Base-by-base conservation (phyloP, 129 eudicot species). In the Chrysanthemum makinoi region DNA sequence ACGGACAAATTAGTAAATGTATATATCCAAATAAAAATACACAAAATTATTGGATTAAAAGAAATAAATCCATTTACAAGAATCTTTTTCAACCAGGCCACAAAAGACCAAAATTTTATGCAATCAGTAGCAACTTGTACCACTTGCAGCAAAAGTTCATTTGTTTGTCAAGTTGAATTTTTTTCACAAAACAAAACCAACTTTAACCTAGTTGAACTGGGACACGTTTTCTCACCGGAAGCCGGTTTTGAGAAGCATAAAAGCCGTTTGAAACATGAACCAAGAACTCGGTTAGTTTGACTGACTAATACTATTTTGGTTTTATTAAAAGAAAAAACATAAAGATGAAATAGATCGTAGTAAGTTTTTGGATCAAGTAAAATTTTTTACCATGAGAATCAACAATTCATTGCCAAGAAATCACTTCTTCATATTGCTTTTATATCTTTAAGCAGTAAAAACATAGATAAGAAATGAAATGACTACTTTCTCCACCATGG, bases 1-100 rank as follows among this genome's bases (percentile, higher is more conserved):
- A 75, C 43, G 80, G 73, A 22, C 56, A 77, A 24, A 44, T 77
- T 53, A 46, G 81, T 70, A 70, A 62, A 70, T 33, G 0, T 39
- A 22, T 18, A 60, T 66, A 16, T 1, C 16, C 55, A 55, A 63
- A 51, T 43, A 50, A 61, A 58, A 13, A 20, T 12, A 55, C 9
- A 5, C 44, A 35, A 59, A 16, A 74, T 64, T 15, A 58, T 48
- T 15, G 7, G n/a, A 4, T 13, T 8, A 72, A 48, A 9, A 48
- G 39, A 11, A 16, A 47, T 0, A 74, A 69, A 3, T 69, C 51
- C 64, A 35, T 50, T 50, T 11, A 5, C 35, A 53, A 72, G 35
- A 22, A 35, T 33, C 63, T 50, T 62, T 65, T 53, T 69, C 62
- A 69, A 24, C 17, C 57, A 39, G 46, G 46, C 65, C 20, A 77